Conservation (phyloP, 768 basidiomycete species). For the Chiua virens region DNA sequence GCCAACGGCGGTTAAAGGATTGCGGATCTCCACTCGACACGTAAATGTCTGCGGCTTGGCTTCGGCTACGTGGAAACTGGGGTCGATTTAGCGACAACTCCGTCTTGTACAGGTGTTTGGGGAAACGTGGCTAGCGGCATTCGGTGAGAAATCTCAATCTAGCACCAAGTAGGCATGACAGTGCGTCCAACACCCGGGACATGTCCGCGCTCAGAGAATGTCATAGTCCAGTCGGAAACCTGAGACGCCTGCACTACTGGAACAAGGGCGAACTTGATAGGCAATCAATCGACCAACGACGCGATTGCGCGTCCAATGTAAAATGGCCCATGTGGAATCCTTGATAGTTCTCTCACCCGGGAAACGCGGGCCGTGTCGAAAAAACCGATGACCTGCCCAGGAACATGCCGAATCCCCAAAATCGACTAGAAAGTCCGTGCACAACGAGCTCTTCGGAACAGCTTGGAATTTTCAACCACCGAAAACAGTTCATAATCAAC, state of each 20-base stretch:
- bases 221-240: not conserved
- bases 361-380: slow-evolving; percentile 6
- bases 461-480: too few relatives aligned
- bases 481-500: not conserved
- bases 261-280: not conserved
- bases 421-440: not conserved
- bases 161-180: not conserved
- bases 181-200: not conserved
- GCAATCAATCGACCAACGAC: not conserved
- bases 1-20: not conserved
- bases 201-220: not conserved
- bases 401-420: too few relatives aligned
- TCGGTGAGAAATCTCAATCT: not conserved
- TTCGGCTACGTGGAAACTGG: slow-evolving; percentile 5
- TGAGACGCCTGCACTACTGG: not conserved
- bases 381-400: not conserved
- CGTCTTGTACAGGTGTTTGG: too few relatives aligned
- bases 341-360: slow-evolving; percentile 6
- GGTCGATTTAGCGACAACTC: not conserved
- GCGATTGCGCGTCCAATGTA: not conserved
- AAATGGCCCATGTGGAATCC: not conserved
- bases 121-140: not conserved
- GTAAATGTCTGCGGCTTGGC: not conserved
- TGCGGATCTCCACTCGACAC: slow-evolving; percentile 5
- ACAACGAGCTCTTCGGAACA: not conserved